Base-by-base conservation (phyloP, 169 alveolate genomes). In the Cryptosporidium viatorum region DNA sequence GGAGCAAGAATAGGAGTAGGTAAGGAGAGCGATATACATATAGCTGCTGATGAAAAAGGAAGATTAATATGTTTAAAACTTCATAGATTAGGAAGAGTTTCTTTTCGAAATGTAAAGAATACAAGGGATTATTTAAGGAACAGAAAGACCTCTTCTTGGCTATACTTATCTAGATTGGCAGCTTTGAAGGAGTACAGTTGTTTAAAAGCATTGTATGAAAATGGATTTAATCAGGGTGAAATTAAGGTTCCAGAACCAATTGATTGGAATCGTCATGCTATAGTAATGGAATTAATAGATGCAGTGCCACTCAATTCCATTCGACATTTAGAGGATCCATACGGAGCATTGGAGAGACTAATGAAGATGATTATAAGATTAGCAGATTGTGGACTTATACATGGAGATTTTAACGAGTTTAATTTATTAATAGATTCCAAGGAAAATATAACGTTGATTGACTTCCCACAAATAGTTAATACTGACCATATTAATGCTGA, bases 361-460 rank as follows among this genome's bases (percentile, higher is more conserved):
- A 92, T 96, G 94, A 93, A 94, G 31, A 93, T 95, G 58, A 93
- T 96, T 37, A 93, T 94, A 39, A 94, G 95, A 70, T 91, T 98
- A 85, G 99, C 98, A 6, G 95, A 96, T 71, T 91, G 97, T 65
- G 99, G 99, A n/a, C 92, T 98, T 39, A 97, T 98, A 51, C 99
- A 98, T 93, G 99, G 99, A 2, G 99, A 98, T 85, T 98, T 97
- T 93, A 98, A 98, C 89, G 99, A 98, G 75, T 98, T 98, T 94
- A 98, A 98, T 93, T 92, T 98, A 59, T 91, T 98, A 92, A 94
- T 98, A 52, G 92, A 93, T 84, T 95, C 94, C 55, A 91, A 95
- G n/a, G 97, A 95, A 84, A 93, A 93, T 50, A 92, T 96, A 65
- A 96, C 98, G 0, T 85, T 96, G 85, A 96, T 96, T 48, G 95